Conservation (phyloP, 495 filamentous ascomycete species). For the Echria macrotheca region DNA sequence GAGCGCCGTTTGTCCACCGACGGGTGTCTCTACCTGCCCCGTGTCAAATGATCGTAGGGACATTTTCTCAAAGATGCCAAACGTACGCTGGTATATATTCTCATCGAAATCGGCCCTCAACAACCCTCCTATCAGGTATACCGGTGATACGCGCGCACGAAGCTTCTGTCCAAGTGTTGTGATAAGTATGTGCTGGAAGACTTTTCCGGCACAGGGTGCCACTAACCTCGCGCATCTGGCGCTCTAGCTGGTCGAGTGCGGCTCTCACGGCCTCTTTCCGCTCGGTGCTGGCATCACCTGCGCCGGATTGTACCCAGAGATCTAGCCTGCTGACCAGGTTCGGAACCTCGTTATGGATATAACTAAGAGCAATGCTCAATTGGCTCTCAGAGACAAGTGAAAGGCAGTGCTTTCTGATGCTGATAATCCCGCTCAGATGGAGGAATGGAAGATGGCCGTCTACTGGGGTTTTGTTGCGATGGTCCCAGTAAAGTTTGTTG, state of each 20-base stretch:
- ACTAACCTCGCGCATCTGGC: constrained; percentile 13
- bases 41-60: constrained; percentile 1
- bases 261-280: constrained; percentile 19
- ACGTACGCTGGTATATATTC: constrained; percentile 7
- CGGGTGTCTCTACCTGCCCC: no score
- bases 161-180: no score
- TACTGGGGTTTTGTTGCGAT: constrained; percentile 19
- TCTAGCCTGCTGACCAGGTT: constrained; percentile 27
- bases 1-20: no score
- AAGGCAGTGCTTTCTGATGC: constrained; percentile 31
- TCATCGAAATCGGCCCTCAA: constrained; percentile 2
- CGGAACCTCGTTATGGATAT: constrained; percentile 30
- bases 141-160: no score
- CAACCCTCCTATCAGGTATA: no score
- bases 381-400: constrained; percentile 34
- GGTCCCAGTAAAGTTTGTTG: constrained; percentile 32
- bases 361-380: constrained; percentile 23
- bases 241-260: constrained; percentile 8
- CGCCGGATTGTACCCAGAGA: constrained; percentile 38
- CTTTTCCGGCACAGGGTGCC: no score
- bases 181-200: no score
- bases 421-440: constrained; percentile 31
- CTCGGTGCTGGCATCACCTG: constrained; percentile 27
- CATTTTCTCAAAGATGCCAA: background rate
- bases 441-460: constrained; percentile 22